Percentiles rank a stretch among this genome's conserved stretches.
Conservation (phyloP, 2,329 filamentous ascomycete species). For the Coleophoma crateriformis region DNA sequence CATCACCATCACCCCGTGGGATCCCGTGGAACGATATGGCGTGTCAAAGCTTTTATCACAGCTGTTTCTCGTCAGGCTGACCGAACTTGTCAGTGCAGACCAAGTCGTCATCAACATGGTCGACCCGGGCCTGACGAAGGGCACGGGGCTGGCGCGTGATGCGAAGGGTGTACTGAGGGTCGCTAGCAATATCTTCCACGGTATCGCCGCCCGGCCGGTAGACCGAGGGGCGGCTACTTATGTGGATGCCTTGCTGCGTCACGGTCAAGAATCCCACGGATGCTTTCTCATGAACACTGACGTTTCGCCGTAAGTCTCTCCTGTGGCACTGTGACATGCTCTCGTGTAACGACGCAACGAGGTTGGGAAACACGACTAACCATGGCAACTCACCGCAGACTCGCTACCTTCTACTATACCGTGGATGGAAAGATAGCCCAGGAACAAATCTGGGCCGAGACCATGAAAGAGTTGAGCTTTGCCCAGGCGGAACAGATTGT, state of each 20-base stretch:
- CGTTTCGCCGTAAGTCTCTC: slow-evolving; percentile 35
- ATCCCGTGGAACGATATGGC: slow-evolving; percentile 20
- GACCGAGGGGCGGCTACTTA: slow-evolving; percentile 39
- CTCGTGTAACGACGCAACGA: background rate
- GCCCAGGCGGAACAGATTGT: background rate
- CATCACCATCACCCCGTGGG: slow-evolving; percentile 12
- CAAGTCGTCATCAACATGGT: slow-evolving; percentile 32
- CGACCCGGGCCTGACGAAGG: slow-evolving; percentile 29
- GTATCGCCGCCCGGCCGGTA: slow-evolving; percentile 24
- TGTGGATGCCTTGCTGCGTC: slow-evolving; percentile 36
- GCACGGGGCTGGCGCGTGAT: slow-evolving; percentile 35
- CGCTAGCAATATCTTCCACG: slow-evolving; percentile 15
- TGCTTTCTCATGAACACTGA: slow-evolving; percentile 42
- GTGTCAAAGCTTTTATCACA: slow-evolving; percentile 27
- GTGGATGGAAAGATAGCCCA: background rate
- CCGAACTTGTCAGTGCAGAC: slow-evolving; percentile 26
- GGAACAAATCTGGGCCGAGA: background rate
- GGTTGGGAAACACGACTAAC: background rate
- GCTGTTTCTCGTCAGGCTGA: slow-evolving; percentile 32
- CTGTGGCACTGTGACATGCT: background rate
- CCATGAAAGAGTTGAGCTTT: background rate
- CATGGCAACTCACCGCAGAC: slow-evolving; percentile 14
- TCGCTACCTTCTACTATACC: slow-evolving; percentile 14
- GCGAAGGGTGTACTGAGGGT: slow-evolving; percentile 11
- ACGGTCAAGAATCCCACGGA: slow-evolving; percentile 45